Conservation (phyloP, 345 rosid genomes). For the Fremontodendron californicum region DNA sequence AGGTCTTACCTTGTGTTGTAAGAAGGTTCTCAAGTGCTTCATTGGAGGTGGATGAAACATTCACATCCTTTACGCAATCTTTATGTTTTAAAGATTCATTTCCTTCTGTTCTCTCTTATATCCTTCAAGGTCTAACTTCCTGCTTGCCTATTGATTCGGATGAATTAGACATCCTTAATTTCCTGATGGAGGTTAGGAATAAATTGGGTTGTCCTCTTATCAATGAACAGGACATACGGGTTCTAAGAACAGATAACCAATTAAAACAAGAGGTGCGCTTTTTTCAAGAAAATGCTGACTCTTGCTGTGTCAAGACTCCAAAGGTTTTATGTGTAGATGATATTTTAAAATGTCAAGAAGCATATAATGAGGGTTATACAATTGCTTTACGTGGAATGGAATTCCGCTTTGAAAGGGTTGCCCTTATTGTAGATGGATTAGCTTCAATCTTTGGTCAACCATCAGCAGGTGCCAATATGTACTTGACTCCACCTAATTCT, state of each 20-base stretch:
- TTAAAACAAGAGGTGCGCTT: slow-evolving; percentile 41
- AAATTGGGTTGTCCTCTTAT: slow-evolving; percentile 46
- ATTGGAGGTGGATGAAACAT: slow-evolving; percentile 26
- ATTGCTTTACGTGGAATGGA: slow-evolving; percentile 56
- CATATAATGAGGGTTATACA: slow-evolving; percentile 46
- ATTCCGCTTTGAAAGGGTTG: slow-evolving; percentile 42
- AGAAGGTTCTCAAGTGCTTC: slow-evolving; percentile 22
- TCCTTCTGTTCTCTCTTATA: slow-evolving; percentile 30
- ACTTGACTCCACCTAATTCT: slow-evolving; percentile 59
- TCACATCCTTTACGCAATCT: slow-evolving; percentile 28
- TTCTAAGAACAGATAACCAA: slow-evolving; percentile 40
- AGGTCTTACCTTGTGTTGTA: slow-evolving; percentile 37
- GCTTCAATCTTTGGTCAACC: slow-evolving; percentile 68
- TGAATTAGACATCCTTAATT: slow-evolving; percentile 44
- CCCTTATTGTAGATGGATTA: slow-evolving; percentile 43
- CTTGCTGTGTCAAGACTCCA: slow-evolving; percentile 14
- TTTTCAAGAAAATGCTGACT: slow-evolving; percentile 21
- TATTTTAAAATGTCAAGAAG: slow-evolving; percentile 45
- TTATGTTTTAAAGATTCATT: slow-evolving; percentile 19
- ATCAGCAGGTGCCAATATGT: slow-evolving; percentile 57
- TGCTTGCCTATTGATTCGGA: slow-evolving; percentile 56
- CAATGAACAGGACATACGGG: slow-evolving; percentile 52
- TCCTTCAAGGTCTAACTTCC: slow-evolving; percentile 36
- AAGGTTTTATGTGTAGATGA: slow-evolving; percentile 20
- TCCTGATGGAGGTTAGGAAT: slow-evolving; percentile 39